Evolutionary conservation across 2,329 filamentous ascomycete genomes (phyloP).

Genomic region (Colletotrichum filicis): DNA sequence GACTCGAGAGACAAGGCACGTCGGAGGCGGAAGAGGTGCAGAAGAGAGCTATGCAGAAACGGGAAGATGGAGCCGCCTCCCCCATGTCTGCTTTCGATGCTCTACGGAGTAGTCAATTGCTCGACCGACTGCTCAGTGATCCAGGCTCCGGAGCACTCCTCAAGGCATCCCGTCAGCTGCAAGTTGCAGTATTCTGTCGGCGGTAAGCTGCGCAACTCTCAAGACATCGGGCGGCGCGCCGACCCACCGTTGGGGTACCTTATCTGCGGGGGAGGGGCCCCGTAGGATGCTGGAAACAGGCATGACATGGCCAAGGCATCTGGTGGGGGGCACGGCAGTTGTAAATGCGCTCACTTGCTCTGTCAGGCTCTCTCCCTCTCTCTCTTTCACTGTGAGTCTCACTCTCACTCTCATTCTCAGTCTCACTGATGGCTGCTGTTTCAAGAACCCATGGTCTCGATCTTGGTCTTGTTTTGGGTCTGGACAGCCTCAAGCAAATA

Average conservation of each 20-base stretch:
- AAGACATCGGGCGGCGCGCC: neutral
- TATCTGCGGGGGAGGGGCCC: slow-evolving; percentile 26
- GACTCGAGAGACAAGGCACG: neutral
- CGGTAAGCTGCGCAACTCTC: neutral
- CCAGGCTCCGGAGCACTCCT: neutral
- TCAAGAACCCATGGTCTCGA: neutral
- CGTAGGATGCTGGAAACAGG: slow-evolving; percentile 18
- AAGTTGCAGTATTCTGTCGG: neutral
- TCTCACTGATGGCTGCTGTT: neutral
- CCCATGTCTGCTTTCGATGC: no score
- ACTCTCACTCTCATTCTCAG: neutral
- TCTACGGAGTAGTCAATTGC: no score
- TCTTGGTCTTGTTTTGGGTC: neutral
- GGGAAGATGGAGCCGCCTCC: neutral
- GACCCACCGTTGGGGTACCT: slow-evolving; percentile 15
- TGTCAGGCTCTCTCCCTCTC: neutral
- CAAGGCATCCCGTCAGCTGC: neutral
- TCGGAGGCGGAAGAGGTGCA: neutral
- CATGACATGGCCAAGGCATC: slow-evolving; percentile 18
- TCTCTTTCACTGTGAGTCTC: neutral
- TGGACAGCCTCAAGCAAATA: no score
- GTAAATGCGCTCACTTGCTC: neutral
- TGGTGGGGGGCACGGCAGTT: slow-evolving; percentile 32
- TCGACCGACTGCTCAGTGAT: neutral
- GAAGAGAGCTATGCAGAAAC: neutral